phyloP scores from a whole-genome alignment of 768 basidiomycete genomes.

The Phaffia tasmanica region DNA sequence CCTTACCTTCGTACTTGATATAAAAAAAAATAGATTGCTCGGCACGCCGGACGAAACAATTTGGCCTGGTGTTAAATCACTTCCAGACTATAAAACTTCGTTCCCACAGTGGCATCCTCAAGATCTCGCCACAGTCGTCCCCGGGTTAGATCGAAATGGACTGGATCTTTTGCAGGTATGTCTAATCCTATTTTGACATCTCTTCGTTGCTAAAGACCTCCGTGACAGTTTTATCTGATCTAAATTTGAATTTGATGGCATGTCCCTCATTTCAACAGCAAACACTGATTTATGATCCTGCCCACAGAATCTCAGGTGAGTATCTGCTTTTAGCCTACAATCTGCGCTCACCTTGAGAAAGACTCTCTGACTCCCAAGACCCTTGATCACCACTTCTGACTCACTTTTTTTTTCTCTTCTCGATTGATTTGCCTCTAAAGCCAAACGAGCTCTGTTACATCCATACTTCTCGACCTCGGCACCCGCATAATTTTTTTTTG shows the following conservation, averaged over 20 bases:
- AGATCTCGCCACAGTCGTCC: conserved; percentile 56
- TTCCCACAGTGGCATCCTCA: conserved; percentile 90
- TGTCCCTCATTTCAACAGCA: conserved; percentile 38
- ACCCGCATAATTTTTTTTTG: too few species aligned
- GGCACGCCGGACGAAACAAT: conserved; percentile 83
- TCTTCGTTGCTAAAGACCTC: not conserved
- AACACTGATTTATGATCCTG: conserved; percentile 74
- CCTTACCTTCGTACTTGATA: not conserved
- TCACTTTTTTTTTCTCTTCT: conserved; percentile 32
- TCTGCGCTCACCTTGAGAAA: conserved; percentile 36
- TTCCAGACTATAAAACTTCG: conserved; percentile 91
- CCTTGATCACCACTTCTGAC: conserved; percentile 84
- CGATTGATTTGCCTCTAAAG: conserved; percentile 33
- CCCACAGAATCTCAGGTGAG: conserved; percentile 82
- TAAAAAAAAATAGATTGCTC: conserved; percentile 59
- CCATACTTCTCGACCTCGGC: conserved; percentile 40
- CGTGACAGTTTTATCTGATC: conserved; percentile 7
- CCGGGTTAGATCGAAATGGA: conserved; percentile 63
- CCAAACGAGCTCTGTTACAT: conserved; percentile 50
- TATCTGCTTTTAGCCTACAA: conserved; percentile 1
- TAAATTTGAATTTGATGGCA: not conserved
- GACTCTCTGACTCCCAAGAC: conserved; percentile 68
- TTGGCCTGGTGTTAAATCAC: conserved; percentile 78
- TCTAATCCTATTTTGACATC: conserved; percentile 2
- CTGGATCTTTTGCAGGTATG: conserved; percentile 65